Evolutionary conservation across 345 rosid genomes (phyloP), one percentile per base, ranked within the genome.

Genomic region (Isatis tinctoria): DNA sequence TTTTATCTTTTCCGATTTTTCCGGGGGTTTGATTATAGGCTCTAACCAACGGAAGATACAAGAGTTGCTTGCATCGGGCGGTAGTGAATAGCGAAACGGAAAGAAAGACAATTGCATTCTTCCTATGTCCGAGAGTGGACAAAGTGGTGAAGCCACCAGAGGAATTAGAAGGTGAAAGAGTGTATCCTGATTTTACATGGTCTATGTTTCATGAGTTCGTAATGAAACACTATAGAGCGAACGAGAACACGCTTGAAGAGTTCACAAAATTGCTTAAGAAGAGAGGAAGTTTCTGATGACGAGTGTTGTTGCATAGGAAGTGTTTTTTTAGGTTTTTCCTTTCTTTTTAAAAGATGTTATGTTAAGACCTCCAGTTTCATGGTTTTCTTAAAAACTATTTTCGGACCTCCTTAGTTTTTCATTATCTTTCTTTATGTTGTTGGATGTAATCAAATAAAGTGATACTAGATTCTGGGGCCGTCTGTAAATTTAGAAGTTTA

Each of bases 111-210:
- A 28, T 87, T 82, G 88, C 74, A 2, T 87, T 77, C 76, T 81
- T 89, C 37, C 76, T 81, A 53, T 60, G 82, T 62, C 95, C 91
- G 2, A 79, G 73, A 52, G 75, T 74, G 14, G 91, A 83, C 81
- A 87, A 85, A 65, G 76, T 83, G 28, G 86, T 89, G 71, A 84
- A 78, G 74, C 86, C 95, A 33, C 90, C 91, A 32, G 73, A 65
- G 22, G 87, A 83, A 65, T 81, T 89, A 35, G 35, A 41, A 59
- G 66, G 74, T 5, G 58, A 58, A 45, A 58, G 74, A 20, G 58
- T 9, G 56, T 89, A 87, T 72, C 89, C 96, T 0, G 96, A 90
- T 60, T 90, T 87, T 83, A 86, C 87, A 4, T 87, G 90, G 92
- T 86, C 96, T 4, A 82, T 82, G 65, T 39, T 90, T 58, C 60